A percentile compares a stretch with the other conserved stretches of the same genome.
Conservation (phyloP, 2,329 filamentous ascomycete species). For the Allantophomopsis cytisporea region DNA sequence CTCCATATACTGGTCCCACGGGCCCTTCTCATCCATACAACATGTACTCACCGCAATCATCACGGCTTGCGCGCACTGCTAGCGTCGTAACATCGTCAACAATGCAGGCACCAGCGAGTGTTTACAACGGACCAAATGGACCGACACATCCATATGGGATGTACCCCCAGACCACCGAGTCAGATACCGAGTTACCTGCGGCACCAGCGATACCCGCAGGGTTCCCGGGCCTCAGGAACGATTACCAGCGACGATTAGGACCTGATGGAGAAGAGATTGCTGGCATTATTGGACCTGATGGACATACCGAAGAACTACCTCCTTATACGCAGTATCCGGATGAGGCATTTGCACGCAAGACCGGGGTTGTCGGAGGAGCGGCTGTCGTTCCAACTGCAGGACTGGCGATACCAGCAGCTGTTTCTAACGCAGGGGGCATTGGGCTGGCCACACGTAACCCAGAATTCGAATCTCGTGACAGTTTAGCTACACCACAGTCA, state of each 20-base stretch:
- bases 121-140: slow-evolving; percentile 45
- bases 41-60: slow-evolving; percentile 67
- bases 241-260: slow-evolving; percentile 60
- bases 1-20: slow-evolving; percentile 43
- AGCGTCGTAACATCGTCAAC: slow-evolving; percentile 66
- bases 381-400: slow-evolving; percentile 6
- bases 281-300: slow-evolving; percentile 76
- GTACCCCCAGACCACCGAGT: slow-evolving; percentile 66
- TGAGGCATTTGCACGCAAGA: slow-evolving; percentile 46
- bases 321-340: slow-evolving; percentile 87
- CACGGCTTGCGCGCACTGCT: slow-evolving; percentile 32
- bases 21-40: slow-evolving; percentile 75
- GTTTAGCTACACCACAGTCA: slow-evolving; percentile 34
- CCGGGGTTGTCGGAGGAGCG: slow-evolving; percentile 17
- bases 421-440: slow-evolving; percentile 41
- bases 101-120: slow-evolving; percentile 38
- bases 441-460: slow-evolving; percentile 47
- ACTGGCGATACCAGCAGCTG: slow-evolving; percentile 1
- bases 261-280: slow-evolving; percentile 78
- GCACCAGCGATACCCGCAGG: slow-evolving; percentile 48
- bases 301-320: slow-evolving; percentile 81
- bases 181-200: slow-evolving; percentile 19
- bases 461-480: slow-evolving; percentile 45
- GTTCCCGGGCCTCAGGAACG: slow-evolving; percentile 51
- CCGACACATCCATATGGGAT: slow-evolving; percentile 78